Evolutionary conservation across 139 green algal species (phyloP).

Genomic region (Volvox africanus): DNA sequence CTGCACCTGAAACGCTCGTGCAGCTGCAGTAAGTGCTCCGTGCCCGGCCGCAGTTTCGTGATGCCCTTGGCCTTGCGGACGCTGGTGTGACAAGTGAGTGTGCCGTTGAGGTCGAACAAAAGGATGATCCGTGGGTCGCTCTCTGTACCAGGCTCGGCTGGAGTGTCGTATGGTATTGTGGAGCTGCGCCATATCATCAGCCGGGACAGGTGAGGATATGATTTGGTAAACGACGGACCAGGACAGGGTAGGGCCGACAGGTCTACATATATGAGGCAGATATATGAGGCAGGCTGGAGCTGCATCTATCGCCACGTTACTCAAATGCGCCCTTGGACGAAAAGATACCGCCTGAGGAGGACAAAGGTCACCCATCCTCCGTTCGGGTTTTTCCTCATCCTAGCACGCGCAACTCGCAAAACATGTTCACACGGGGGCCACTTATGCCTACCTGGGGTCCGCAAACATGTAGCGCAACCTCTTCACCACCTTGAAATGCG

Average conservation of each 20-base stretch:
- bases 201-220: too few relatives aligned
- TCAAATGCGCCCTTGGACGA: too few relatives aligned
- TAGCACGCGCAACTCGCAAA: too few relatives aligned
- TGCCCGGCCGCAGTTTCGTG: conserved; percentile 42
- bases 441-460: neutral
- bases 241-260: too few relatives aligned
- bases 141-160: neutral
- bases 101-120: conserved; percentile 71
- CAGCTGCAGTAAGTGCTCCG: conserved; percentile 29
- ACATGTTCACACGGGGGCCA: too few relatives aligned
- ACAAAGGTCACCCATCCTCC: too few relatives aligned
- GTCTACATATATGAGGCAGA: too few relatives aligned
- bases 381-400: too few relatives aligned
- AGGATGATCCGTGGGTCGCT: conserved; percentile 50
- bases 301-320: too few relatives aligned
- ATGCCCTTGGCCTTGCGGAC: conserved; percentile 37
- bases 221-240: too few relatives aligned
- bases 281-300: too few relatives aligned
- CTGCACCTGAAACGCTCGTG: conserved; percentile 48
- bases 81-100: conserved; percentile 58
- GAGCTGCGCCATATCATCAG: neutral
- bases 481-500: neutral
- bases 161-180: neutral
- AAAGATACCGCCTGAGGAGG: too few relatives aligned
- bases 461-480: neutral